Percentiles rank a stretch among this genome's conserved stretches.
phyloP scores from a whole-genome alignment of 441 rosid genomes.

The Aleurites moluccanus region DNA sequence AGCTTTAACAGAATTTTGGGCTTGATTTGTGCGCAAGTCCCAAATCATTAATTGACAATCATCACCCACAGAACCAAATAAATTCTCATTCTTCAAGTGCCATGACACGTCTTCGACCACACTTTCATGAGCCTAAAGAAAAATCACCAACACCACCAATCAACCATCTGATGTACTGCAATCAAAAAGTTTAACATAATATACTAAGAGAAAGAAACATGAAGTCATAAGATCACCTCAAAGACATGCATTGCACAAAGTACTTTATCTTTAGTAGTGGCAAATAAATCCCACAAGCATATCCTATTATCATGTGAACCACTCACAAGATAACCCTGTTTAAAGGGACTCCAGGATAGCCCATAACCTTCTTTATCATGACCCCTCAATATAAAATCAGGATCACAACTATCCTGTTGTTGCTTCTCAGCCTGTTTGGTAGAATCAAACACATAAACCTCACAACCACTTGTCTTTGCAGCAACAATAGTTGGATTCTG shows the following conservation, averaged over 20 bases:
- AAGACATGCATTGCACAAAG: constrained; percentile 58
- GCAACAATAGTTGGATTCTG: constrained; percentile 66
- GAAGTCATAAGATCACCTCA: constrained; percentile 49
- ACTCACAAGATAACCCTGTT: constrained; percentile 75
- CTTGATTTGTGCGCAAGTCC: constrained; percentile 73
- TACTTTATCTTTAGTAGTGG: constrained; percentile 48
- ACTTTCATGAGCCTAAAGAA: constrained; percentile 60
- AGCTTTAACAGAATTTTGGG: constrained; percentile 56
- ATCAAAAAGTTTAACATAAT: neutral
- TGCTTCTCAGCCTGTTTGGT: constrained; percentile 52
- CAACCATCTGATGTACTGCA: constrained; percentile 19
- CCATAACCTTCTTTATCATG: constrained; percentile 90
- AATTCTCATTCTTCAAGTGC: constrained; percentile 72
- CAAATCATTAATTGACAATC: constrained; percentile 72
- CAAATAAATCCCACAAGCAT: constrained; percentile 82
- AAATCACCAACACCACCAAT: constrained; percentile 11
- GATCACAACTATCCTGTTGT: constrained; percentile 46
- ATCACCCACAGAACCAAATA: constrained; percentile 83
- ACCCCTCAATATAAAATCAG: constrained; percentile 76
- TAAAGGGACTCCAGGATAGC: constrained; percentile 79
- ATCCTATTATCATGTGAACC: constrained; percentile 78
- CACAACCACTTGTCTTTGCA: constrained; percentile 75
- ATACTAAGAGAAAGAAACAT: constrained; percentile 6
- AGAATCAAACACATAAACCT: constrained; percentile 75
- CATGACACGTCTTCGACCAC: constrained; percentile 80